These are phyloP conservation scores for Fusarium tupiense DNA, from an alignment of 2,329 filamentous ascomycete species.

Conservation along the genomic window DNA sequence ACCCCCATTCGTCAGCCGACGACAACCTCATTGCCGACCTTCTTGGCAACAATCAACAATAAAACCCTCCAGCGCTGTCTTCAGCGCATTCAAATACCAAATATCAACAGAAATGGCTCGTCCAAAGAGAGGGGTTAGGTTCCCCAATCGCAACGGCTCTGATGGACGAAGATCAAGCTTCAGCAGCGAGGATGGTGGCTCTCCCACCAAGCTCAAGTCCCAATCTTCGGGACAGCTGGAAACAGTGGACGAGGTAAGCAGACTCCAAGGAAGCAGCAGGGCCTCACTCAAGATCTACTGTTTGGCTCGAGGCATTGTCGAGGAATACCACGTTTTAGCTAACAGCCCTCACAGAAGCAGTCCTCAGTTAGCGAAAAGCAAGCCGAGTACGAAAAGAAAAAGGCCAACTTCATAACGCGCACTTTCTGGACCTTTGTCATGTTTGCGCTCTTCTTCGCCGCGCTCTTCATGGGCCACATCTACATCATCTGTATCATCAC, in stretches of 20 bases:
- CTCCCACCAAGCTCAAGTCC: conserved; percentile 45
- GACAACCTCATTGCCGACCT: conserved; percentile 11
- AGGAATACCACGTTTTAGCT: background rate
- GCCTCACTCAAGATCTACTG: background rate
- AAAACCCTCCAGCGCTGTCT: background rate
- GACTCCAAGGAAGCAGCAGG: background rate
- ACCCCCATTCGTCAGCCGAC: conserved; percentile 3
- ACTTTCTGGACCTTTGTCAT: conserved; percentile 99
- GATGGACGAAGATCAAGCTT: conserved; percentile 75
- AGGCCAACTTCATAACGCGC: conserved; percentile 95
- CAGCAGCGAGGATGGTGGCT: conserved; percentile 68
- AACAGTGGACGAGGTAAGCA: conserved; percentile 50
- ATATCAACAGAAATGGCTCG: conserved; percentile 46
- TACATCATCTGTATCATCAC: conserved; percentile 96
- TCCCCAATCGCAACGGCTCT: conserved; percentile 56
- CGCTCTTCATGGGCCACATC: conserved; percentile 95
- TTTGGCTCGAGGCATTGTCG: background rate
- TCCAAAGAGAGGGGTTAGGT: conserved; percentile 63
- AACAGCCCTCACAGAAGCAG: conserved; percentile 51
- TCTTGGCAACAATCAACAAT: background rate
- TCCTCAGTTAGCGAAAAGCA: conserved; percentile 53
- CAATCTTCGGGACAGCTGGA: conserved; percentile 45
- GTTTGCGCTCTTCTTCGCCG: conserved; percentile 91
- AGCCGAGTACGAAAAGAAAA: conserved; percentile 95
- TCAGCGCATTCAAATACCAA: conserved; percentile 5